Conservation (phyloP, 78 protist genomes). For the Dictyostelium brefeldianum region DNA sequence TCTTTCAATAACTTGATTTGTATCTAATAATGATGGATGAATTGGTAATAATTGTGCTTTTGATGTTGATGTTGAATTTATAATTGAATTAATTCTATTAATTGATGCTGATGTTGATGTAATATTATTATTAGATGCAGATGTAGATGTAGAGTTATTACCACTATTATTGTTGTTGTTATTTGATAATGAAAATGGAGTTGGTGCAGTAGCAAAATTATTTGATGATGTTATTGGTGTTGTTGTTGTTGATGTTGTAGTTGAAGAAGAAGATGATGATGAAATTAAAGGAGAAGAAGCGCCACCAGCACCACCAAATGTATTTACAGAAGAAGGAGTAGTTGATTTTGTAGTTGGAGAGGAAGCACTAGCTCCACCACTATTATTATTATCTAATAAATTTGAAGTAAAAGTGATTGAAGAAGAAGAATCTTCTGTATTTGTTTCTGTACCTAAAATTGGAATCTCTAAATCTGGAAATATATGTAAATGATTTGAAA, state of each 20-base stretch:
- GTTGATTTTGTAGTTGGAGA: not conserved
- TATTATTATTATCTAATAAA: not conserved
- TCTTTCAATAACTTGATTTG: not conserved
- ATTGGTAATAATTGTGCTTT: constrained; percentile 22
- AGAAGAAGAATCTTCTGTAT: constrained; percentile 7
- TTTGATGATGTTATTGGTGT: not conserved
- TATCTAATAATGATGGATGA: constrained; percentile 50
- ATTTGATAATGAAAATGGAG: constrained; percentile 21
- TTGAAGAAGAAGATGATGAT: not conserved
- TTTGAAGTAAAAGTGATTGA: not conserved
- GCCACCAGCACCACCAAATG: not conserved
- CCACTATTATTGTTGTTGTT: constrained; percentile 3
- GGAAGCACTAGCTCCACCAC: not conserved
- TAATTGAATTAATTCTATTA: not conserved
- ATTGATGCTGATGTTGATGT: not conserved
- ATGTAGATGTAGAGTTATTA: not conserved
- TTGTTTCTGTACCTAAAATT: constrained; percentile 70
- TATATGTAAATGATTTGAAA: constrained; percentile 17
- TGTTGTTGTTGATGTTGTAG: not conserved
- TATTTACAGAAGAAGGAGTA: not conserved
- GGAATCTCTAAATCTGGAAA: constrained; percentile 75
- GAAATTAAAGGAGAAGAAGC: constrained; percentile 3
- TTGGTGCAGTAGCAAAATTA: not conserved
- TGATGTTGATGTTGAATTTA: constrained; percentile 16
- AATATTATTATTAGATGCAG: not conserved